Conservation (phyloP, 805 yeast genomes). For the Candida ipomoeae region DNA sequence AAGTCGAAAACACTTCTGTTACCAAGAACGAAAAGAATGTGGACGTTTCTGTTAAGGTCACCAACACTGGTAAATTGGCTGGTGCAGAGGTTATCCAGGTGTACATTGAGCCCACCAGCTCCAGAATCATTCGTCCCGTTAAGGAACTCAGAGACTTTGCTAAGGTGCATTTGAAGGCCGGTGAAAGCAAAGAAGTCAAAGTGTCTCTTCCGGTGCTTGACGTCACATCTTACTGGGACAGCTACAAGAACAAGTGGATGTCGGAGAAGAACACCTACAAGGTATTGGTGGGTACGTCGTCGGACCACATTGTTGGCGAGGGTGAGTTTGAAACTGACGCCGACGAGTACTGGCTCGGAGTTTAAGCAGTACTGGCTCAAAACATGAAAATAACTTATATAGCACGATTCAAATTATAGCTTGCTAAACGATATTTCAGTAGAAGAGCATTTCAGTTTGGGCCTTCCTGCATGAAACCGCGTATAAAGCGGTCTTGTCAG, state of each 20-base stretch:
- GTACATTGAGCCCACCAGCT: slow-evolving; percentile 19
- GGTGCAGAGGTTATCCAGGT: slow-evolving; percentile 31
- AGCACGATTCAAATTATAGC: no score
- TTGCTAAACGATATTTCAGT: no score
- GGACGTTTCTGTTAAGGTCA: slow-evolving; percentile 17
- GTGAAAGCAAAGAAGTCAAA: slow-evolving; percentile 13
- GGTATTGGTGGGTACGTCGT: slow-evolving; percentile 22
- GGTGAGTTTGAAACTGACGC: slow-evolving; percentile 10
- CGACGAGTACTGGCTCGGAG: slow-evolving; percentile 14
- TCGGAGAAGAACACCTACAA: slow-evolving; percentile 24
- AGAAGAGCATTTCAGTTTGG: no score
- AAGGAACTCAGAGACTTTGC: slow-evolving; percentile 31
- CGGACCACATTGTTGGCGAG: slow-evolving; percentile 9
- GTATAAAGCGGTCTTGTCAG: no score
- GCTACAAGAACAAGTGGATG: slow-evolving; percentile 25
- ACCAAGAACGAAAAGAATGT: slow-evolving; percentile 16
- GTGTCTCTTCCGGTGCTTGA: slow-evolving; percentile 22
- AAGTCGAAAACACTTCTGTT: slow-evolving; percentile 15
- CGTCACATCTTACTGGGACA: slow-evolving; percentile 28
- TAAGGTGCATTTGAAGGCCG: slow-evolving; percentile 22
- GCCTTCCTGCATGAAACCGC: background rate
- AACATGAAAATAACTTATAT: no score
- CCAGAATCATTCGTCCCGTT: slow-evolving; percentile 21
- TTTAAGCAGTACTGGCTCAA: background rate
- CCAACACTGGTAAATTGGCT: slow-evolving; percentile 22